Evolutionary conservation across 768 basidiomycete species (phyloP).

Genomic region (Botryobasidium botryosum): DNA sequence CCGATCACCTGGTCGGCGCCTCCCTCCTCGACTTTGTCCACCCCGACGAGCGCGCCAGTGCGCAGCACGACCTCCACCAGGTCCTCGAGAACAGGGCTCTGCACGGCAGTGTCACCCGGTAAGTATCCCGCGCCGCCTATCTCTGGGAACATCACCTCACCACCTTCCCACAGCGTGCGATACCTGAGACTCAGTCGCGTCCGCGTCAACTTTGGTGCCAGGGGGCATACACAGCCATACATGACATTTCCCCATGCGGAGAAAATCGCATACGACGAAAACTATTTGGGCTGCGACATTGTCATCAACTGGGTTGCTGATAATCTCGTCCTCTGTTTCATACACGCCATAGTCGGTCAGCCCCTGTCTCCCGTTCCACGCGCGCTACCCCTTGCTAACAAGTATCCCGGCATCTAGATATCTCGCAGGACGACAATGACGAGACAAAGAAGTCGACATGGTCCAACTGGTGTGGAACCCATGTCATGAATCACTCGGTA

Average conservation of each 20-base stretch:
- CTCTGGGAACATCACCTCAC: too few species aligned
- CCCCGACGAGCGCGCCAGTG: slow-evolving; percentile 65
- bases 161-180: slow-evolving; percentile 37
- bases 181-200: slow-evolving; percentile 62
- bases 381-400: too few species aligned
- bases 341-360: slow-evolving; percentile 68
- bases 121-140: too few species aligned
- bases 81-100: slow-evolving; percentile 59
- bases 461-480: slow-evolving; percentile 84
- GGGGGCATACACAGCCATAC: slow-evolving; percentile 25
- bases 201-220: slow-evolving; percentile 52
- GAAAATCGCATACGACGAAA: slow-evolving; percentile 46
- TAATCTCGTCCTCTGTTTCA: slow-evolving; percentile 73
- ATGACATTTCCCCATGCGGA: slow-evolving; percentile 46
- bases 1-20: slow-evolving; percentile 47
- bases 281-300: slow-evolving; percentile 78
- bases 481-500: slow-evolving; percentile 27
- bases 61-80: slow-evolving; percentile 52
- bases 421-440: slow-evolving; percentile 49
- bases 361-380: background rate
- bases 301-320: slow-evolving; percentile 84
- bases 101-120: slow-evolving; percentile 74
- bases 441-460: slow-evolving; percentile 55
- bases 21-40: slow-evolving; percentile 65
- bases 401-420: too few species aligned